A percentile compares a stretch with the other conserved stretches of the same genome.
phyloP scores from a whole-genome alignment of 192 early-diverging fungal species.

The Backusella liffmaniae region DNA sequence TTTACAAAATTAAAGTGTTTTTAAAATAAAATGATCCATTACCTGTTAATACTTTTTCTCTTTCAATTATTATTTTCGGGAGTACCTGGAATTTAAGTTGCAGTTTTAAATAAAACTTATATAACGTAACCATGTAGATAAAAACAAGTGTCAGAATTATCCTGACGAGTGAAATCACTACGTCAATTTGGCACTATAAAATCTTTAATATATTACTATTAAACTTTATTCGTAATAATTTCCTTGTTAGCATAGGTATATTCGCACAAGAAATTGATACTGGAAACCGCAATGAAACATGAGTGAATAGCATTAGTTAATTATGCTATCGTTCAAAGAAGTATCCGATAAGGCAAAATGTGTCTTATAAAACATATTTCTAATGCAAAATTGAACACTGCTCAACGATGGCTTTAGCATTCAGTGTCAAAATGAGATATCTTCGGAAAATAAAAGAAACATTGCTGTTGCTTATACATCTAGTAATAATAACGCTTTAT shows the following conservation, averaged over 20 bases:
- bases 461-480: not conserved
- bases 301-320: too few relatives aligned
- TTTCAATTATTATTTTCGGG: not conserved
- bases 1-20: constrained; percentile 7
- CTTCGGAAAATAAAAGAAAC: constrained; percentile 6
- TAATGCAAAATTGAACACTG: not conserved
- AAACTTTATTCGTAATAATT: not conserved
- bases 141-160: not conserved
- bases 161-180: not conserved
- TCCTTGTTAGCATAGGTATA: not conserved
- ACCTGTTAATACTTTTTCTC: not conserved
- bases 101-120: not conserved
- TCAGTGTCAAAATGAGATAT: not conserved
- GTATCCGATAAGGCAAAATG: not conserved
- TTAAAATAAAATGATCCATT: not conserved
- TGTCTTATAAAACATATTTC: not conserved
- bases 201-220: not conserved
- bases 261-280: not conserved
- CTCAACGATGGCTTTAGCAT: not conserved
- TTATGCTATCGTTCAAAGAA: not conserved
- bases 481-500: not conserved
- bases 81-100: constrained; percentile 8
- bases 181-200: not conserved
- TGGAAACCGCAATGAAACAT: too few relatives aligned
- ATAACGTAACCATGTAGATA: not conserved